Base-by-base conservation (phyloP, 129 eudicot genomes). In the Flaveria bidentis region DNA sequence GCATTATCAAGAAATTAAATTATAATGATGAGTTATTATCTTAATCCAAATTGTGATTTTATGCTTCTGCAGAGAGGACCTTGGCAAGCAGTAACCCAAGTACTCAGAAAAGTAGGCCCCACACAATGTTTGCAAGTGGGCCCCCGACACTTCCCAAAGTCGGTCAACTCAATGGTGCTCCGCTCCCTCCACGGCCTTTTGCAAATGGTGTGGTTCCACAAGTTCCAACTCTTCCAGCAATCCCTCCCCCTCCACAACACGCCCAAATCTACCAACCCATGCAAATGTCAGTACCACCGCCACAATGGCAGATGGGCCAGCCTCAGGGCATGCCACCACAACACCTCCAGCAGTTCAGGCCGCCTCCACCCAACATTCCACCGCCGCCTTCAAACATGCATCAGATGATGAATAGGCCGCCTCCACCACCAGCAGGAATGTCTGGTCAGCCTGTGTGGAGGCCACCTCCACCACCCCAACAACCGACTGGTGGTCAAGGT, bases 51-150 rank as follows among this genome's bases (percentile, higher is more conserved):
- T 62, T 49, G 1, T 30, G 14, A 61, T 33, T 15, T 72, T n/a
- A 3, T 50, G 13, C 45, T 51, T 76, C 7, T 80, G 78, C 86
- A 87, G 99, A 94, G 73, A 87, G 99, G 82, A 88, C 89, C 26
- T 69, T 94, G 80, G 99, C 99, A 45, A 88, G 97, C 62, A 92
- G 94, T 69, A 94, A 89, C 58, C 96, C 99, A 2, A 76, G 73
- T 58, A 78, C 83, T 49, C 99, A 91, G 72, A 91, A 87, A 84
- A 86, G 86, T 81, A 80, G 99, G 86, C 99, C 99, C 47, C 99
- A 94, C 85, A 94, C 99, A 1, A 61, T 94, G 88, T 94, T 94
- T 78, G 99, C 99, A 77, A 91, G 97, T 62, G 99, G 99, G 30
- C 99, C 99, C 14, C 99, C 97, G 1, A 82, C 86, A 4, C 89